Conservation (phyloP, 2,329 filamentous ascomycete genomes). For the Tolypocladium guangdongense region DNA sequence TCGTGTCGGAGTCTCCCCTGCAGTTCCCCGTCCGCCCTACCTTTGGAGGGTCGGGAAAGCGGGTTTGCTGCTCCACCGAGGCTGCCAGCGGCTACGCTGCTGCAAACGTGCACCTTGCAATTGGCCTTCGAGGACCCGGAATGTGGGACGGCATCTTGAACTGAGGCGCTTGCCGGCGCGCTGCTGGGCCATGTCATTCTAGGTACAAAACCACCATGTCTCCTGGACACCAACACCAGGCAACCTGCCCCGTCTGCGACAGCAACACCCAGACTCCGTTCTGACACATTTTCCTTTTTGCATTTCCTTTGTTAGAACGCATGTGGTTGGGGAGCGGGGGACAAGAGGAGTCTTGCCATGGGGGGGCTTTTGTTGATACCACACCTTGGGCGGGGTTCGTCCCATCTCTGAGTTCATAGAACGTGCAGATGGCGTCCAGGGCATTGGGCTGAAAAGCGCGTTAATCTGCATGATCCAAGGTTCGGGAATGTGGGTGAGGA, state of each 20-base stretch:
- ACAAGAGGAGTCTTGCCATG: constrained; percentile 17
- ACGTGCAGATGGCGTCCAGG: constrained; percentile 20
- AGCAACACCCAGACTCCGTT: constrained; percentile 2
- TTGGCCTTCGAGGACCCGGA: constrained; percentile 43
- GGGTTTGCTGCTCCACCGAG: constrained; percentile 55
- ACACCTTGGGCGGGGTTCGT: constrained; percentile 12
- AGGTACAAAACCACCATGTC: background rate
- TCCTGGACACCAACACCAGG: constrained; percentile 2
- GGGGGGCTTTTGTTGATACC: constrained; percentile 17
- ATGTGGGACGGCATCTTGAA: constrained; percentile 59
- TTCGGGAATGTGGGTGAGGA: constrained; percentile 15
- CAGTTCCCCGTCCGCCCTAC: constrained; percentile 30
- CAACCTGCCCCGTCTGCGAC: background rate
- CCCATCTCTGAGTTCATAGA: constrained; percentile 19
- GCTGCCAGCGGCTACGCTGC: constrained; percentile 36
- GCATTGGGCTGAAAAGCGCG: constrained; percentile 27
- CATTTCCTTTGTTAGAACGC: constrained; percentile 14
- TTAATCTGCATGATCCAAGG: constrained; percentile 30
- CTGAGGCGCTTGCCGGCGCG: constrained; percentile 17
- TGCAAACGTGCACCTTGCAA: constrained; percentile 35
- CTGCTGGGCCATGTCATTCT: background rate
- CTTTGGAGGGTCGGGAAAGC: constrained; percentile 45
- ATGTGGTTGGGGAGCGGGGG: constrained; percentile 12
- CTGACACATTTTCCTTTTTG: constrained; percentile 1
- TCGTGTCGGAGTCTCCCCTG: constrained; percentile 14